Conservation (phyloP, 2,329 filamentous ascomycete species). For the Diplodia seriata region DNA sequence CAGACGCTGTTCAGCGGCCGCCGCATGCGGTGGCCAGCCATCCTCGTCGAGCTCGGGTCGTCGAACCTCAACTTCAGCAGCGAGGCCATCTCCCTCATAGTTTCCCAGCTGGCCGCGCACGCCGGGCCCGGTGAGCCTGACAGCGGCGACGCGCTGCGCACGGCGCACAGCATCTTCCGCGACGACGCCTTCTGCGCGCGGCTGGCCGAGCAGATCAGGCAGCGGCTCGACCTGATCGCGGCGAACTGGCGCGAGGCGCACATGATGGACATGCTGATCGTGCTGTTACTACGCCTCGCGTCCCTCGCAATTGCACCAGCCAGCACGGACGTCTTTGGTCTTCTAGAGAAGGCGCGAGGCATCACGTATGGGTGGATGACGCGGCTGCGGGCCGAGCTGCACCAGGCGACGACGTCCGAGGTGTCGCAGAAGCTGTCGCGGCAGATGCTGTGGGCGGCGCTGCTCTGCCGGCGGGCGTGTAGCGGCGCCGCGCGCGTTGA, state of each 20-base stretch:
- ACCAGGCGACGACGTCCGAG: conserved; percentile 47
- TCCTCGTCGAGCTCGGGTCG: conserved; percentile 59
- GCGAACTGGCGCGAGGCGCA: conserved; percentile 66
- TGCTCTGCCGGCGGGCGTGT: conserved; percentile 63
- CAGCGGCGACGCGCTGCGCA: conserved; percentile 46
- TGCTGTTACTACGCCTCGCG: conserved; percentile 58
- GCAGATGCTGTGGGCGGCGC: conserved; percentile 61
- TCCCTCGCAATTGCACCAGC: conserved; percentile 56
- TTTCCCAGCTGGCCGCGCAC: conserved; percentile 57
- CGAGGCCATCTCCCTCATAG: conserved; percentile 62
- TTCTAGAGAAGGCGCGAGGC: conserved; percentile 51
- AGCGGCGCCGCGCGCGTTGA: background rate
- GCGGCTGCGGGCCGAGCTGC: conserved; percentile 56
- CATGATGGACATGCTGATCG: conserved; percentile 65
- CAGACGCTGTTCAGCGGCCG: conserved; percentile 57
- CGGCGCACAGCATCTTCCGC: conserved; percentile 58
- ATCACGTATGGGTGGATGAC: conserved; percentile 60
- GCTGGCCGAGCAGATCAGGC: conserved; percentile 57
- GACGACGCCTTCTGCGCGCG: conserved; percentile 59
- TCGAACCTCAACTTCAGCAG: conserved; percentile 67
- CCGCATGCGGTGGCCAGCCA: conserved; percentile 55
- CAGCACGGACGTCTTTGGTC: conserved; percentile 33
- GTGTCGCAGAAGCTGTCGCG: conserved; percentile 48
- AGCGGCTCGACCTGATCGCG: conserved; percentile 55
- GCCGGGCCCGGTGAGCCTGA: conserved; percentile 39